A percentile compares a stretch with the other conserved stretches of the same genome.
These are phyloP conservation scores for Rhododendron ovatum DNA, from an alignment of 148 eudicot genomes.

Conservation along the genomic window DNA sequence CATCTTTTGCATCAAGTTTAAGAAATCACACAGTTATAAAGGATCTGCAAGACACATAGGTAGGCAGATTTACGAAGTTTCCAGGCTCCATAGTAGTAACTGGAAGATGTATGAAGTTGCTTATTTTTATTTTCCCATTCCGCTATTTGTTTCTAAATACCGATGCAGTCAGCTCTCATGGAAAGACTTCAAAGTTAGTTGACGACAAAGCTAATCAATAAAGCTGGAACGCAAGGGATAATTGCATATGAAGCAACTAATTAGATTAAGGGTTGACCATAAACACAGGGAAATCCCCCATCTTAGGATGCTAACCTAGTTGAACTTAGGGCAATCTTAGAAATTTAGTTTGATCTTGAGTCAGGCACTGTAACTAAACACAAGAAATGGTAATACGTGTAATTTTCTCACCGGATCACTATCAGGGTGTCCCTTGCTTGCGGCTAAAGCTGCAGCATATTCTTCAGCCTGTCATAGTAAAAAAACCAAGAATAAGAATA, in stretches of 20 bases:
- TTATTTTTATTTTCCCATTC: background rate
- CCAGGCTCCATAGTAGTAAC: background rate
- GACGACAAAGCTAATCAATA: background rate
- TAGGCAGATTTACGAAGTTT: background rate
- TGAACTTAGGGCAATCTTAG: background rate
- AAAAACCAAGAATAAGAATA: background rate
- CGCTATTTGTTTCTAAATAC: background rate
- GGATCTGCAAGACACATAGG: background rate
- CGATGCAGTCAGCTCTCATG: background rate
- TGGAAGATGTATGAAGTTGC: background rate
- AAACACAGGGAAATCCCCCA: background rate
- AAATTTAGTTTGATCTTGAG: background rate
- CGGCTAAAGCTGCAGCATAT: slow-evolving; percentile 83
- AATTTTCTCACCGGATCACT: slow-evolving; percentile 47
- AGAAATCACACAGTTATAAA: background rate
- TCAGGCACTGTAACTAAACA: background rate
- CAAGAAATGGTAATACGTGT: background rate
- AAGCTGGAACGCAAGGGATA: background rate
- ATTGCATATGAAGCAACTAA: background rate
- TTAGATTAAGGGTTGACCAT: background rate
- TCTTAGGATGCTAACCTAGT: background rate
- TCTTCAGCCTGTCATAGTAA: slow-evolving; percentile 59
- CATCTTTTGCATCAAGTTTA: too few species aligned
- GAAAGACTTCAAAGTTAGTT: background rate
- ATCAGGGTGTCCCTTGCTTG: slow-evolving; percentile 63